Percentiles rank a stretch among this genome's conserved stretches.
phyloP scores from a whole-genome alignment of 1,284 basidiomycete species.

The Macrocystidia cucumis region DNA sequence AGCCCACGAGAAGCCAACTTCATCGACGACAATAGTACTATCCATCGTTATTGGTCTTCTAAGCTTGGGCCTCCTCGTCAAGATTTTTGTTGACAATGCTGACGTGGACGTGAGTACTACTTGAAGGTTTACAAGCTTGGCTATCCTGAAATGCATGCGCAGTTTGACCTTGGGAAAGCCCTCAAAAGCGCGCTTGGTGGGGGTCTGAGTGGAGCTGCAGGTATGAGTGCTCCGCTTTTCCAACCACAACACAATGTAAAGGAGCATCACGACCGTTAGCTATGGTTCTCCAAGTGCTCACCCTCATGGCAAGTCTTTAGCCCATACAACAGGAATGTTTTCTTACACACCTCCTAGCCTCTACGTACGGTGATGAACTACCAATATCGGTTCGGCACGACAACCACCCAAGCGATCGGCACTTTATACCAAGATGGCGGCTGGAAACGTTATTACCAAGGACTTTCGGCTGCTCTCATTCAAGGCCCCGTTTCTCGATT shows the following conservation, averaged over 20 bases:
- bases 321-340: slow-evolving; percentile 1
- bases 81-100: slow-evolving; percentile 60
- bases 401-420: slow-evolving; percentile 52
- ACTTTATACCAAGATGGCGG: slow-evolving; percentile 78
- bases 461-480: slow-evolving; percentile 72
- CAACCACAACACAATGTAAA: neutral
- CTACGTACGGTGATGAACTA: slow-evolving; percentile 90
- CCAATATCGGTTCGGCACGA: slow-evolving; percentile 79
- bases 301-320: slow-evolving; percentile 56
- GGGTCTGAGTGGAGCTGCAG: slow-evolving; percentile 79
- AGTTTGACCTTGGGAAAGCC: slow-evolving; percentile 76
- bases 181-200: slow-evolving; percentile 78
- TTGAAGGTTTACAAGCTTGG: slow-evolving; percentile 1
- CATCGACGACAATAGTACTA: slow-evolving; percentile 12
- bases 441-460: slow-evolving; percentile 75
- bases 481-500: slow-evolving; percentile 78
- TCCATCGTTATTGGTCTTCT: slow-evolving; percentile 25
- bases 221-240: slow-evolving; percentile 22
- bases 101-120: slow-evolving; percentile 49
- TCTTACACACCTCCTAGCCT: slow-evolving; percentile 31
- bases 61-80: slow-evolving; percentile 47
- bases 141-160: neutral
- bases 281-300: slow-evolving; percentile 85
- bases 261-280: slow-evolving; percentile 29
- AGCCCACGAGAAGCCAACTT: slow-evolving; percentile 6